Base-by-base conservation (phyloP, 352 stramenopile genomes). In the Globisporangium rhizosaccharum region DNA sequence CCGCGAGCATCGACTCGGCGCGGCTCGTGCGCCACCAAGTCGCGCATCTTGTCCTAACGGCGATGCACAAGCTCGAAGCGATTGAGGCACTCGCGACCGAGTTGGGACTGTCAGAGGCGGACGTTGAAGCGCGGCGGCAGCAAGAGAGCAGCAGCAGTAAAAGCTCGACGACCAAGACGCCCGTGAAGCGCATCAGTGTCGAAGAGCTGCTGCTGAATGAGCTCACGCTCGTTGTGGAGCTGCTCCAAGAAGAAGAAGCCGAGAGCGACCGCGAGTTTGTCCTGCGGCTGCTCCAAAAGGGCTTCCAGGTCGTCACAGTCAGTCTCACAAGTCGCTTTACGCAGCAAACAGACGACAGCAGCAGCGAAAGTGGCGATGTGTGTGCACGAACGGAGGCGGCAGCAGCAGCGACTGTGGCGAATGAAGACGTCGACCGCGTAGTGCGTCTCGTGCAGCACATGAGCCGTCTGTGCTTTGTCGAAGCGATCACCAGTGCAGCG, bases 221-320 rank as follows among this genome's bases (percentile, higher is more conserved):
- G 41, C 53, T 92, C 4, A 72, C 87, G 17, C 51, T 88, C n/a
- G 79, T 89, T 0, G 62, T 89, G 7, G 82, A 85, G n/a, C 58
- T 92, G 47, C 62, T 89, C 17, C 57, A 76, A 23, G 70, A 89
- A 57, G 75, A 87, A 23, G 11, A 18, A 28, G n/a, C 44, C 50
- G 69, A 72, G 49, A 79, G 76, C 2, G 73, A 92, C 39, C 68
- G 70, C 0, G 60, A 61, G 15, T 86, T 89, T 44, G 47, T 88
- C 30, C 44, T 92, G 26, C 65, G 72, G 20, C 53, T 92, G 20
- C 55, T 92, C 7, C 77, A 89, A 46, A 80, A 81, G 48, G 82
- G 82, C 0, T 72, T 88, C 36, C 70, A 76, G 44, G 61, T 92
- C 1, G 50, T 76, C 10, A 59, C 72, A 33, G 51, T 74, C 9